A percentile compares a stretch with the other conserved stretches of the same genome.
phyloP scores from a whole-genome alignment of 2,329 filamentous ascomycete species.

The Nannizzia gypsea region DNA sequence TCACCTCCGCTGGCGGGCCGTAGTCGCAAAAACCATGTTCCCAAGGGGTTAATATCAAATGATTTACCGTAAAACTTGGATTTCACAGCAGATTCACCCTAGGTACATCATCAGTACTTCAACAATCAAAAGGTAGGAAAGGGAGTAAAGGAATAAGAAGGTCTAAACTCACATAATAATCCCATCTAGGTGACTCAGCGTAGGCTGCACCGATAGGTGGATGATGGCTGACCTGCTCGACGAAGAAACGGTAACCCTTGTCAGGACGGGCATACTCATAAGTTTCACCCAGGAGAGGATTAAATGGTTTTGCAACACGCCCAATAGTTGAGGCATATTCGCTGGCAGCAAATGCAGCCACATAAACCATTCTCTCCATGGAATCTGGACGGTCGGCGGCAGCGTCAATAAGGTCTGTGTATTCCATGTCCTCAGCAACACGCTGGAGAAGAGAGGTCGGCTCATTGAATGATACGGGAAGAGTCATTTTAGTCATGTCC shows the following conservation, averaged over 20 bases:
- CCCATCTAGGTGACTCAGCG: constrained; percentile 88
- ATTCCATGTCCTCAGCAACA: constrained; percentile 96
- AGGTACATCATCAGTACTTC: not conserved
- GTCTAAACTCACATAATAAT: constrained; percentile 55
- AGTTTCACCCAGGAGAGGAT: constrained; percentile 87
- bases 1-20: constrained; percentile 62
- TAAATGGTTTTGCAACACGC: constrained; percentile 95
- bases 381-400: constrained; percentile 78
- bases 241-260: constrained; percentile 96
- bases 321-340: constrained; percentile 96
- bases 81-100: constrained; percentile 86
- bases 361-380: constrained; percentile 83
- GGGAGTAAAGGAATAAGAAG: not conserved
- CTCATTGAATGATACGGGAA: constrained; percentile 97
- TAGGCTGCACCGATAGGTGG: constrained; percentile 87
- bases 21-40: constrained; percentile 89
- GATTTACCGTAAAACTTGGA: constrained; percentile 97
- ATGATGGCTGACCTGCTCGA: constrained; percentile 96
- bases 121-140: too few relatives aligned
- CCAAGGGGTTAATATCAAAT: constrained; percentile 91
- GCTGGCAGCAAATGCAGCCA: constrained; percentile 88
- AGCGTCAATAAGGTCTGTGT: constrained; percentile 79
- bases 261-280: constrained; percentile 94
- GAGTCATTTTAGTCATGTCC: constrained; percentile 99
- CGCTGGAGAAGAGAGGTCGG: constrained; percentile 90